Conservation (phyloP, 1,284 basidiomycete species). For the Rhodotorula sp. region DNA sequence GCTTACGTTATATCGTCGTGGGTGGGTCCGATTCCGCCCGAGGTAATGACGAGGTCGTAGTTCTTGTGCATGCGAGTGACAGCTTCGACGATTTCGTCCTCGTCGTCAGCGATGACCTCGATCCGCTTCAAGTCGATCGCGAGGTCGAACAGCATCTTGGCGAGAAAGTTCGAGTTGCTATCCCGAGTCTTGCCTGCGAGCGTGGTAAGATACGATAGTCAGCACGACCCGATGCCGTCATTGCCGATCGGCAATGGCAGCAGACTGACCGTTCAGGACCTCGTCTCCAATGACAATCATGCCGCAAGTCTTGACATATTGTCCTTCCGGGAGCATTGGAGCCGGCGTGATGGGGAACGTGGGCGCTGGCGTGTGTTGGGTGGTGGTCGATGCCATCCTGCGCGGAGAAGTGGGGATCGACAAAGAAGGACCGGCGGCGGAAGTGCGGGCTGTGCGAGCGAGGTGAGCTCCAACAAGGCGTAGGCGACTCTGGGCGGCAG, state of each 20-base stretch:
- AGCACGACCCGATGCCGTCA: constrained; percentile 45
- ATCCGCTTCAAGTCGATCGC: constrained; percentile 78
- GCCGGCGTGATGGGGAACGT: constrained; percentile 59
- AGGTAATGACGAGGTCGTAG: constrained; percentile 85
- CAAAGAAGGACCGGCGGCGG: not conserved
- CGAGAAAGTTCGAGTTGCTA: constrained; percentile 63
- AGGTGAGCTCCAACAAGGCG: not conserved
- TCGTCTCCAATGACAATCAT: constrained; percentile 67
- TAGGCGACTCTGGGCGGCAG: not conserved
- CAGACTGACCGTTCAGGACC: constrained; percentile 53
- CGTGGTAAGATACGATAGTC: not conserved
- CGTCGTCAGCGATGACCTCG: constrained; percentile 88
- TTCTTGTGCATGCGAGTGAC: constrained; percentile 73
- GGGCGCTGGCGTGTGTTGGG: not conserved
- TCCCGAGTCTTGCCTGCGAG: constrained; percentile 76
- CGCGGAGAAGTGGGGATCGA: not conserved
- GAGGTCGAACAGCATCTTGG: constrained; percentile 74
- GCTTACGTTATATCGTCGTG: constrained; percentile 64
- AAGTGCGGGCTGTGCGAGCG: not conserved
- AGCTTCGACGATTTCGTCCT: constrained; percentile 83
- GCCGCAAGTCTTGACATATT: constrained; percentile 67
- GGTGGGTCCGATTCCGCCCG: constrained; percentile 77
- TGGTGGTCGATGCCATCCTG: not conserved
- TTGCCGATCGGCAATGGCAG: not conserved
- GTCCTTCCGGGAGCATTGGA: constrained; percentile 63